These are phyloP conservation scores for Salix viminalis DNA, from an alignment of 345 rosid species.

Conservation along the genomic window DNA sequence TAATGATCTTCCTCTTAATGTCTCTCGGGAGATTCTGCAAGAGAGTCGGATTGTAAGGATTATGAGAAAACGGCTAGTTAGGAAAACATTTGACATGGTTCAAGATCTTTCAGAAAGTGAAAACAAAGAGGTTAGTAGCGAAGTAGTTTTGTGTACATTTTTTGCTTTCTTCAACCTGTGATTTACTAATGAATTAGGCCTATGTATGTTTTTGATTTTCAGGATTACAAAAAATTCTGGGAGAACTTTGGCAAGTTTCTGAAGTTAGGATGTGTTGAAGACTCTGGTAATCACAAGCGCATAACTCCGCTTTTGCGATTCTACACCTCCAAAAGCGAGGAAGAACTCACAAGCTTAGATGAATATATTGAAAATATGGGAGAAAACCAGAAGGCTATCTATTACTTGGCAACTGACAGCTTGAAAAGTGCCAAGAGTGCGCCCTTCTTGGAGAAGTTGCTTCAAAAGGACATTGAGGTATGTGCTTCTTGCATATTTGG, in stretches of 20 bases:
- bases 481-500: neutral
- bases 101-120: slow-evolving; percentile 82
- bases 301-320: slow-evolving; percentile 80
- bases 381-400: slow-evolving; percentile 90
- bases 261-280: slow-evolving; percentile 92
- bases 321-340: slow-evolving; percentile 77
- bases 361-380: slow-evolving; percentile 91
- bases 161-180: neutral
- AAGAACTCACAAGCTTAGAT: slow-evolving; percentile 74
- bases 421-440: slow-evolving; percentile 90
- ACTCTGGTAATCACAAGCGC: slow-evolving; percentile 93
- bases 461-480: slow-evolving; percentile 93
- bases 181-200: neutral
- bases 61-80: slow-evolving; percentile 95
- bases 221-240: slow-evolving; percentile 98
- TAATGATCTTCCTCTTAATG: slow-evolving; percentile 92
- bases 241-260: slow-evolving; percentile 92
- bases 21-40: slow-evolving; percentile 95
- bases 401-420: slow-evolving; percentile 90
- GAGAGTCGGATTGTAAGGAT: slow-evolving; percentile 74
- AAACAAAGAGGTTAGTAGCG: slow-evolving; percentile 67
- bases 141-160: neutral
- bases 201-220: slow-evolving; percentile 21
- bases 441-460: slow-evolving; percentile 91
- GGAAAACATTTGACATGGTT: slow-evolving; percentile 95